phyloP scores from a whole-genome alignment of 345 rosid species.

The Eucalyptus erythrocorys region DNA sequence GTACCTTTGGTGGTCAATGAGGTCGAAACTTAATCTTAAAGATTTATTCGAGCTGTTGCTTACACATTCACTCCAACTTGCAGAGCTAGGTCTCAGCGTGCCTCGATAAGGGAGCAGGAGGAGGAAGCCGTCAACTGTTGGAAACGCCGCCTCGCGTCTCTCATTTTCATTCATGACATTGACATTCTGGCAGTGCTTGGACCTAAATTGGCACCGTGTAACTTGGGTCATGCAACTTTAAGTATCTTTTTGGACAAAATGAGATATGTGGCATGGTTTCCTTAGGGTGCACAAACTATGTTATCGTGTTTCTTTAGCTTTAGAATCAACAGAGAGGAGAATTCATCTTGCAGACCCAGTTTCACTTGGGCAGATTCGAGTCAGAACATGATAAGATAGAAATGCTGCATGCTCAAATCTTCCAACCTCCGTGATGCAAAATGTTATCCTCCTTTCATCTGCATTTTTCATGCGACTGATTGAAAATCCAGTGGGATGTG shows the following conservation, averaged over 20 bases:
- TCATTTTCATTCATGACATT: background rate
- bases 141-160: background rate
- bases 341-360: background rate
- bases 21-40: background rate
- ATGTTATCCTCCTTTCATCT: background rate
- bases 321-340: background rate
- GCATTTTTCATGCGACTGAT: background rate
- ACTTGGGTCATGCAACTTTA: background rate
- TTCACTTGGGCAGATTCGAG: background rate
- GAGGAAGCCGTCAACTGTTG: background rate
- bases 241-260: background rate
- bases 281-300: background rate
- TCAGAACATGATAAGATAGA: background rate
- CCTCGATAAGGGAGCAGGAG: conserved; percentile 41
- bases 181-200: background rate
- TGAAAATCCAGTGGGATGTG: background rate
- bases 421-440: background rate
- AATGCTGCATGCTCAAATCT: background rate
- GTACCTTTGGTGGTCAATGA: background rate
- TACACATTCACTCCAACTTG: background rate
- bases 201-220: background rate
- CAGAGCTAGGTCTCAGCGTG: conserved; percentile 76
- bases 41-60: background rate
- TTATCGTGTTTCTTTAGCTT: background rate
- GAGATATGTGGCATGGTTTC: background rate